Percentiles rank a stretch among this genome's conserved stretches.
These are phyloP conservation scores for Fraxinus albicans DNA, from an alignment of 305 asterid species.

Conservation along the genomic window DNA sequence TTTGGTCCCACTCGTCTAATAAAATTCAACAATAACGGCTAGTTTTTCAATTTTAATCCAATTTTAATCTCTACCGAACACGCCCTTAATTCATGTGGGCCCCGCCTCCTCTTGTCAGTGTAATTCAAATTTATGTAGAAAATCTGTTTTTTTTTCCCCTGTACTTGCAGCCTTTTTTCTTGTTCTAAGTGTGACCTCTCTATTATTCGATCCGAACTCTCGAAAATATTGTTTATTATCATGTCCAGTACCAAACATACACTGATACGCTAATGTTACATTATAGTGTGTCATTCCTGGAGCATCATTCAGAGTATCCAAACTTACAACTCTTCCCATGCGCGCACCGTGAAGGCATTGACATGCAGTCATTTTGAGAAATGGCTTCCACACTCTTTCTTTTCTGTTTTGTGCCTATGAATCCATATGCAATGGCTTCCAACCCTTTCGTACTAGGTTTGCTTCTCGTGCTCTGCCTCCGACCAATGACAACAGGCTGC, in stretches of 20 bases:
- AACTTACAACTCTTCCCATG: slow-evolving; percentile 18
- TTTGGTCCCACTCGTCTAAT: too few relatives aligned
- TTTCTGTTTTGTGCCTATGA: slow-evolving; percentile 39
- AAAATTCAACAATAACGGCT: too few relatives aligned
- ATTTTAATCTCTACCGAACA: too few relatives aligned
- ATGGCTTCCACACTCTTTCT: slow-evolving; percentile 34
- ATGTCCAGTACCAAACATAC: not conserved
- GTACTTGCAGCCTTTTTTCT: too few relatives aligned
- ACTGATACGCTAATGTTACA: not conserved
- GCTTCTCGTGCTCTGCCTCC: slow-evolving; percentile 64
- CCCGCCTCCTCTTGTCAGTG: too few relatives aligned
- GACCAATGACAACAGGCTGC: slow-evolving; percentile 32
- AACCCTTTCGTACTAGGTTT: slow-evolving; percentile 62
- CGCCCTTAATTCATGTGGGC: too few relatives aligned
- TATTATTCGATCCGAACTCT: not conserved
- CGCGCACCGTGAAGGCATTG: slow-evolving; percentile 34
- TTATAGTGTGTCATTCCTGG: slow-evolving; percentile 2
- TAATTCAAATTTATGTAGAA: too few relatives aligned
- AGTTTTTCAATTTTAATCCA: too few relatives aligned
- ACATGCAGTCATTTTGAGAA: slow-evolving; percentile 19
- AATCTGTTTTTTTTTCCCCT: too few relatives aligned
- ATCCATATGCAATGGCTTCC: slow-evolving; percentile 66
- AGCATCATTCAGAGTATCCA: slow-evolving; percentile 2
- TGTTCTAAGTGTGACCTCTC: too few relatives aligned
- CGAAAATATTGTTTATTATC: not conserved